Conservation (phyloP, 768 basidiomycete species). For the Calocera cornea region DNA sequence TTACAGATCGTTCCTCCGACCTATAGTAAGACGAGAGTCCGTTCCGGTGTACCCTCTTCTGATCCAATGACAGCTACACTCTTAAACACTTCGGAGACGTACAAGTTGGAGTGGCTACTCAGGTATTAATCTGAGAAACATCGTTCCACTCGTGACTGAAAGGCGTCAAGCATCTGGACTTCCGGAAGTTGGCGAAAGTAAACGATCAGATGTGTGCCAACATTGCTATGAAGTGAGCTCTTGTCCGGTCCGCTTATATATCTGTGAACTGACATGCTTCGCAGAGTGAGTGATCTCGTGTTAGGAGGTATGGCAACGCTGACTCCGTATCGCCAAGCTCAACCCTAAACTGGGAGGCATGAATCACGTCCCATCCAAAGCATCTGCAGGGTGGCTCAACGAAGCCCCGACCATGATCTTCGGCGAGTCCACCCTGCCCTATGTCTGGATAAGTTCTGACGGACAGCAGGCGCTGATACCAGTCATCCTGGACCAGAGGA, state of each 20-base stretch:
- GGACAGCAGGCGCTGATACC: conserved; percentile 30
- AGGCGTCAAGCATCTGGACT: not conserved
- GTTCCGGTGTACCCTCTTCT: not conserved
- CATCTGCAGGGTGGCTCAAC: conserved; percentile 49
- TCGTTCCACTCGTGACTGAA: too few species aligned
- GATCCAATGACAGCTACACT: not conserved
- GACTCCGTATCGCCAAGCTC: too few species aligned
- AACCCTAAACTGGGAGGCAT: conserved; percentile 74
- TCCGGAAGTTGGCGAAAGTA: not conserved
- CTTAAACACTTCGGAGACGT: not conserved
- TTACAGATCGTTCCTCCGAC: not conserved
- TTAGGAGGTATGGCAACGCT: too few species aligned
- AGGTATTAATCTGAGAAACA: too few species aligned
- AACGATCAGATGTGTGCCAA: not conserved
- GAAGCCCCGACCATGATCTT: conserved; percentile 66
- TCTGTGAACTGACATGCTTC: conserved; percentile 35
- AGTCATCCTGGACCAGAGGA: conserved; percentile 69
- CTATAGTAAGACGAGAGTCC: not conserved
- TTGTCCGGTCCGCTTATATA: conserved; percentile 34
- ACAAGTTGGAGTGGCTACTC: not conserved
- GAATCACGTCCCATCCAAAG: conserved; percentile 52
- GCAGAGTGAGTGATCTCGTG: conserved; percentile 33
- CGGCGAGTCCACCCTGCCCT: conserved; percentile 42
- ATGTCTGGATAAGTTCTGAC: not conserved
- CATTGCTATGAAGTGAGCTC: not conserved